A percentile compares a stretch with the other conserved stretches of the same genome.
Evolutionary conservation across 169 alveolate genomes (phyloP).

Genomic region (Plasmodium cynomolgi): DNA sequence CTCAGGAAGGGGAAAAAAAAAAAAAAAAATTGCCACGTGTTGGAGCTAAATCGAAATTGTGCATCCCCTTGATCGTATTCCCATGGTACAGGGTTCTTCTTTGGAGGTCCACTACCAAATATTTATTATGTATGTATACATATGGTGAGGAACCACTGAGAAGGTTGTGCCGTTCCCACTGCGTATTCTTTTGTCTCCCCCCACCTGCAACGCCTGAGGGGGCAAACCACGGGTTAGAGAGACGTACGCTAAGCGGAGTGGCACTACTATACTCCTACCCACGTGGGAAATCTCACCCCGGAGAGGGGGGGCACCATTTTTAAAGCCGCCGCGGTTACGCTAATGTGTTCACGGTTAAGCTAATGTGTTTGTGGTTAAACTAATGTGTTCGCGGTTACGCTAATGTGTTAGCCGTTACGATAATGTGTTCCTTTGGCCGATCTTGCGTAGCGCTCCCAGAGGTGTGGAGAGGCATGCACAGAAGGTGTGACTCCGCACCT

Average conservation of each 20-base stretch:
- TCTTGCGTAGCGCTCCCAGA: background rate
- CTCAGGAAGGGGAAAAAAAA: background rate
- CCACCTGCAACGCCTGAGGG: background rate
- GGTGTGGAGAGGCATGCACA: background rate
- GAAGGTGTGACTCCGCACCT: background rate
- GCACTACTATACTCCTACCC: too few relatives aligned
- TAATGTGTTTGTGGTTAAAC: too few relatives aligned
- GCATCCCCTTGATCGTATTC: background rate
- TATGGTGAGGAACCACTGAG: too few relatives aligned
- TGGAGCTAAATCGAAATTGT: background rate
- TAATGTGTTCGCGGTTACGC: background rate
- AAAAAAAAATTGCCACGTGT: background rate
- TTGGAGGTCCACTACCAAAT: background rate
- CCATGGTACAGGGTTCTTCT: background rate
- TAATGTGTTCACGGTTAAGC: background rate
- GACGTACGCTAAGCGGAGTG: too few relatives aligned
- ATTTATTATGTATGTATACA: too few relatives aligned
- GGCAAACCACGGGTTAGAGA: background rate
- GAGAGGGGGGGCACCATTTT: background rate
- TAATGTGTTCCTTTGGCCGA: background rate
- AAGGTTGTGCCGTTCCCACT: background rate
- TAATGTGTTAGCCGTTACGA: background rate
- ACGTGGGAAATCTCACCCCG: too few relatives aligned
- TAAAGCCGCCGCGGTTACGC: background rate
- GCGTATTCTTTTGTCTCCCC: background rate